These are phyloP conservation scores for Ophiocordyceps sinensis DNA, from an alignment of 2,329 filamentous ascomycete genomes.

Conservation along the genomic window DNA sequence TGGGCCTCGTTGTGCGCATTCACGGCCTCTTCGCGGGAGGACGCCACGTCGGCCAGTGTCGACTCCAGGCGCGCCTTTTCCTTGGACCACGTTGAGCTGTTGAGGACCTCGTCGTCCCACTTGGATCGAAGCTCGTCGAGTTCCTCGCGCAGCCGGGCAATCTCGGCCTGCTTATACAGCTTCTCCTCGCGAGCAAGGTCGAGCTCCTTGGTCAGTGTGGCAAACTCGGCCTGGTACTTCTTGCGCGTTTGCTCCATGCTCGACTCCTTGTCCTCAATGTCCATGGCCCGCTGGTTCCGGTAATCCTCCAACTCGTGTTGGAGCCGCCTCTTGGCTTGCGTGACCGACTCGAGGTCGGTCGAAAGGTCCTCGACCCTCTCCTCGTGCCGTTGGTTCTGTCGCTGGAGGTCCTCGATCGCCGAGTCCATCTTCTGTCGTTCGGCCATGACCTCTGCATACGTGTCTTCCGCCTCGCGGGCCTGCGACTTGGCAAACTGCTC, in stretches of 20 bases:
- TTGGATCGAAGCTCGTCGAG: slow-evolving; percentile 88
- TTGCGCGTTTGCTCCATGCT: slow-evolving; percentile 94
- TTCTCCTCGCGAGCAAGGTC: slow-evolving; percentile 84
- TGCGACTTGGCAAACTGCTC: slow-evolving; percentile 91
- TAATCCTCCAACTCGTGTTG: slow-evolving; percentile 98
- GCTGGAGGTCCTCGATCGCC: slow-evolving; percentile 76
- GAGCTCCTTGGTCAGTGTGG: slow-evolving; percentile 77
- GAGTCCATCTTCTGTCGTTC: slow-evolving; percentile 84
- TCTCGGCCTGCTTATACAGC: slow-evolving; percentile 76
- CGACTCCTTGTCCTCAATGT: slow-evolving; percentile 91
- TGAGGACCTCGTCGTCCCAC: slow-evolving; percentile 96
- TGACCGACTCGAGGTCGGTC: slow-evolving; percentile 71
- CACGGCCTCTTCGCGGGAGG: slow-evolving; percentile 86
- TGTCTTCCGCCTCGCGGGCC: slow-evolving; percentile 81
- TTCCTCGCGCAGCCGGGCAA: slow-evolving; percentile 80
- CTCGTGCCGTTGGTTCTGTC: slow-evolving; percentile 77
- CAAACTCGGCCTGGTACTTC: slow-evolving; percentile 93
- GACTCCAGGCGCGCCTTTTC: slow-evolving; percentile 88
- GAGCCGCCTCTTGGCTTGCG: slow-evolving; percentile 83
- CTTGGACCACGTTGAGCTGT: slow-evolving; percentile 96
- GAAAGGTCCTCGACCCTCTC: slow-evolving; percentile 84
- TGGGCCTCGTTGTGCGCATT: slow-evolving; percentile 91
- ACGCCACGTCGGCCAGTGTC: slow-evolving; percentile 73
- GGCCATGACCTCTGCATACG: slow-evolving; percentile 76
- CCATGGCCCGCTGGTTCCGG: slow-evolving; percentile 83